Base-by-base conservation (phyloP, 2,329 filamentous ascomycete genomes). In the Cordyceps militaris region DNA sequence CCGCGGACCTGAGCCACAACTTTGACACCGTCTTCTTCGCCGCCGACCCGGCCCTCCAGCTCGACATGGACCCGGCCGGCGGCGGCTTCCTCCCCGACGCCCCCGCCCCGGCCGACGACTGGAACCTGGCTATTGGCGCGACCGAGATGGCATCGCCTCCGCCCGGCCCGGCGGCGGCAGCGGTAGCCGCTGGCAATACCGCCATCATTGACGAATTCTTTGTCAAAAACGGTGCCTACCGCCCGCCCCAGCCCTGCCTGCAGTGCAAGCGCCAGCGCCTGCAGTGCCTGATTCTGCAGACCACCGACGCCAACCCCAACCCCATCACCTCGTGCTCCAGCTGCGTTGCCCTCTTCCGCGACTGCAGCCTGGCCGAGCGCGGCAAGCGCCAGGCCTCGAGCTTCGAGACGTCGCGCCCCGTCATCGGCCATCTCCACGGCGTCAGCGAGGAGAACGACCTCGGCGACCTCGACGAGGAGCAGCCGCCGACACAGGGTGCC, bases 381-480 rank as follows among this genome's bases (percentile, higher is more conserved):
- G 69, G 68, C 38, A 80, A 80, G 61, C 71, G 77, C 9, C 67
- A 72, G 2, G 70, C 75, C 0, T 75, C 72, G 0, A 65, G 69
- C 2, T 80, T 79, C 61, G 78, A 80, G 64, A 79, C 76, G 0
- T 63, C 70, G 0, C 64, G 70, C 10, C 78, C 77, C 0, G 77
- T 79, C 10, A 71, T 79, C 24, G 76, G 76, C 2, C 74, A 76
- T 55, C 69, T 79, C 0, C 77, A 80, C 43, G 78, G 78, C 1
- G 70, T 80, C 4, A 71, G 69, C 19, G 78, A 80, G 67, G 63
- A 71, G 40, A 65, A 63, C 1, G 38, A 65, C 4, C 59, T 59
- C 2, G 47, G 21, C 30, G 13, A 19, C 19, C 16, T 42, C 13
- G 51, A 57, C 6, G 59, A 60, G 28, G 55, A 51, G 5, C 38